Evolutionary conservation across 1,139 yeast species (phyloP), one percentile per base, ranked within the genome.

Genomic region (Kodamaea alishanica): DNA sequence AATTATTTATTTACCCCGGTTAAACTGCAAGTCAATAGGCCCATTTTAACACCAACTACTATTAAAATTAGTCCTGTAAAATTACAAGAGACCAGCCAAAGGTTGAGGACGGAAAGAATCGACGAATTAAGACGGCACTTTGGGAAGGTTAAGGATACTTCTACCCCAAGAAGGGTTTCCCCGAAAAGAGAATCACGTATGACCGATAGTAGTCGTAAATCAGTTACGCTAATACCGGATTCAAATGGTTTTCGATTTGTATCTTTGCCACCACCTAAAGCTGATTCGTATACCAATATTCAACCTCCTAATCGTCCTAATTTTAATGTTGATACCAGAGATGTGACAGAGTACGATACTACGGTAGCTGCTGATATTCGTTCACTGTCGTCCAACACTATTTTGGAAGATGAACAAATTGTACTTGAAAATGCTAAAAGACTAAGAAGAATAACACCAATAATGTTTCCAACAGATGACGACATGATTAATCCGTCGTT

Each of bases 351-450:
- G 10, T 33, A 37, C 3, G 33, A 28, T 22, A 12, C 32, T 4
- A 29, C 41, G 35, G 6, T 24, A 6, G 28, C 38, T 6, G 33
- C 37, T 6, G 37, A 31, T 12, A 32, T 34, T 9, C 30, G 34
- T 4, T 35, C 30, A 6, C 47, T 27, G 20, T 36, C 39, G 9
- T 33, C 45, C 6, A 25, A 35, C 12, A 32, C 43, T 7, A 33
- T 40, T 2, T 34, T 41, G 7, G 50, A 45, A 10, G 54, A 53
- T 32, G 61, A 54, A 28, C 43, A 41, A 27, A 51, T 56, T 2
- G 40, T 55, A 1, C 59, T 70, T 10, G 71, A 62, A 27, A 68
- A 63, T 4, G 76, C 76, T 1, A 70, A 70, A 45, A 50, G 51
- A 30, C 47, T 67, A 33, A 52, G 67, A 33, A 52, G 59, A 34